Evolutionary conservation across 208 protist genomes (phyloP), one percentile per base, ranked within the genome.

Genomic region (Trypanosoma caninum): DNA sequence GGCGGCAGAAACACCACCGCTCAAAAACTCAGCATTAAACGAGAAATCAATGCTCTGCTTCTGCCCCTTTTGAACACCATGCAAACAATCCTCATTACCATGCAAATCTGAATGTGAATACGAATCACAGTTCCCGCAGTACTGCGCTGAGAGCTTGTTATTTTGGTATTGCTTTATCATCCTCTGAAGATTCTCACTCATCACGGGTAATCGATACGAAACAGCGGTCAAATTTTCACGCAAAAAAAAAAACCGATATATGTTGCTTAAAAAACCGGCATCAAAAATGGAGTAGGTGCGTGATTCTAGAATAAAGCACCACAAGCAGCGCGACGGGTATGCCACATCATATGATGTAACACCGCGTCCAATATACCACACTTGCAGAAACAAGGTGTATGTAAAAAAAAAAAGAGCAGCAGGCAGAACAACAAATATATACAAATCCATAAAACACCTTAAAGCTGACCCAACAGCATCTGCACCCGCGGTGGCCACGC

Each of bases 241-340:
- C 13, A 50, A 18, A 4, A 79, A 46, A 20, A 89, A 77, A 41
- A 90, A 91, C 2, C 75, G 59, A 5, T 41, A 28, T 2, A 84
- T 4, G 69, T 94, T 94, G 5, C 31, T 37, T 42, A 18, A 48
- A 27, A 41, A 27, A 18, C 87, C 87, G 1, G 42, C 52, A 62
- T 94, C 82, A 60, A 79, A 94, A 20, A 94, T 61, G 28, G 66
- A 80, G 73, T 91, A 91, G 18, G 76, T 70, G 22, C 55, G 67
- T 11, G 60, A 41, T 6, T 75, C 77, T 6, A 95, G 59, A 18
- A 52, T 25, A 54, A 95, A 91, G 66, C 81, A 88, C 71, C 87
- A 95, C 23, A 72, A 25, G 59, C 81, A 83, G 14, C 65, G 53
- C 28, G 71, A 69, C 13, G 64, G 68, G 55, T 87, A 69, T 2